These are phyloP conservation scores for Poterioochromonas sp. DNA, from an alignment of 352 stramenopile species.

Conservation along the genomic window DNA sequence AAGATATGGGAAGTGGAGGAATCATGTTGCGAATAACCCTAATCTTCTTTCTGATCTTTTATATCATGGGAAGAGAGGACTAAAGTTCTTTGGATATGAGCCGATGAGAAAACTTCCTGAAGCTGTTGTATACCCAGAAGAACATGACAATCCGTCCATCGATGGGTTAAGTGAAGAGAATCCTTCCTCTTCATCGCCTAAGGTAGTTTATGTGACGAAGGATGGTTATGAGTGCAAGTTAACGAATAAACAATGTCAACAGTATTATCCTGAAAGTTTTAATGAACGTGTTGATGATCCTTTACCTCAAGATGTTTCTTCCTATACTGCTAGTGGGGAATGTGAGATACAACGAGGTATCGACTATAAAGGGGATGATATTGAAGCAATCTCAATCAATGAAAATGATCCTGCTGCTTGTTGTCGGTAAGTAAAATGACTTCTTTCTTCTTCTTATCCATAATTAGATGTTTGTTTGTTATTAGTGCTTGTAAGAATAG, in stretches of 20 bases:
- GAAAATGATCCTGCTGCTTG: neutral
- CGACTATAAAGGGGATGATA: slow-evolving; percentile 9
- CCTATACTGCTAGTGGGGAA: neutral
- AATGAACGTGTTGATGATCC: neutral
- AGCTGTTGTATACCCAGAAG: neutral
- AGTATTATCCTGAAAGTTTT: neutral
- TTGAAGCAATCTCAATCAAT: neutral
- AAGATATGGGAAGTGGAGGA: slow-evolving; percentile 50
- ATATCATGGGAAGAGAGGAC: slow-evolving; percentile 38
- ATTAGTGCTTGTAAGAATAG: too few species aligned
- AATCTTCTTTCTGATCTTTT: slow-evolving; percentile 40
- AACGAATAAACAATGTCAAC: neutral
- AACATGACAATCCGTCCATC: neutral
- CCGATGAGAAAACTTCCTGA: slow-evolving; percentile 30
- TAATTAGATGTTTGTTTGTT: too few species aligned
- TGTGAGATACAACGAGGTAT: neutral
- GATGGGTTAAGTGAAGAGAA: neutral
- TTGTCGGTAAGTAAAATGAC: too few species aligned
- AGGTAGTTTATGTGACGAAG: neutral
- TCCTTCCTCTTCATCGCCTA: neutral
- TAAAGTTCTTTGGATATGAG: slow-evolving; percentile 49
- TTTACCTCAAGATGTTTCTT: neutral
- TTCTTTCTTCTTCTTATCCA: too few species aligned
- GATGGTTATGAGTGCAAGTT: neutral
- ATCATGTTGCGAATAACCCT: slow-evolving; percentile 34